Evolutionary conservation across 305 asterid species (phyloP), one percentile per base, ranked within the genome.

Genomic region (Nicotiana rustica): DNA sequence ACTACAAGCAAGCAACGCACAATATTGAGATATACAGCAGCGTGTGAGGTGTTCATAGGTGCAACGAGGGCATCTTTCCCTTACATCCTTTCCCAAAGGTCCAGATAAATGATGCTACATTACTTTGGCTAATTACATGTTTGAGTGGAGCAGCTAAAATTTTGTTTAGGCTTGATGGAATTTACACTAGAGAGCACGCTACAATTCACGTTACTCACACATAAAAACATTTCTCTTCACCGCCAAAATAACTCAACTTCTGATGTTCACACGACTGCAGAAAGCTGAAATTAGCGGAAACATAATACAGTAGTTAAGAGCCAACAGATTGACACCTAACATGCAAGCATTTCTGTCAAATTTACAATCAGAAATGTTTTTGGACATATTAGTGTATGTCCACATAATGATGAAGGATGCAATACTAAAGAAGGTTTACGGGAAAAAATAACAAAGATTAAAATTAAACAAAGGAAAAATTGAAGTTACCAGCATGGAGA

Each of bases 401-500:
- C 59, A 13, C 15, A 13, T 55, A 55, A 55, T 55, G 17, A 55
- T 52, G 64, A 67, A 35, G 21, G 47, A 31, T 33, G 73, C 21
- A 33, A 14, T 33, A 41, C 8, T 67, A 14, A 67, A 33, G 49
- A 15, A 17, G 15, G 52, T 67, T 67, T 67, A 1, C 14, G 49
- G 7, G 33, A 67, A 10, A 29, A 29, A 29, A 44, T 44, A 44
- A 44, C 10, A 14, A 19, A 47, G 25, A 44, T 44, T 21, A 21
- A 71, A 14, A 17, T n/a, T 44, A 55, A 38, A 71, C 52, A 9
- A 44, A 35, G 3, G 13, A 56, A 56, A 36, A 25, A 49, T 29
- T 52, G 80, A 79, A 49, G 73, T 79, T 85, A 85, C 86, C 82
- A 38, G 84, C 52, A 29, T 70, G 81, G 47, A n/a, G 33, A 44